Base-by-base conservation (phyloP, 2,329 filamentous ascomycete genomes). In the Fusarium heterosporum region DNA sequence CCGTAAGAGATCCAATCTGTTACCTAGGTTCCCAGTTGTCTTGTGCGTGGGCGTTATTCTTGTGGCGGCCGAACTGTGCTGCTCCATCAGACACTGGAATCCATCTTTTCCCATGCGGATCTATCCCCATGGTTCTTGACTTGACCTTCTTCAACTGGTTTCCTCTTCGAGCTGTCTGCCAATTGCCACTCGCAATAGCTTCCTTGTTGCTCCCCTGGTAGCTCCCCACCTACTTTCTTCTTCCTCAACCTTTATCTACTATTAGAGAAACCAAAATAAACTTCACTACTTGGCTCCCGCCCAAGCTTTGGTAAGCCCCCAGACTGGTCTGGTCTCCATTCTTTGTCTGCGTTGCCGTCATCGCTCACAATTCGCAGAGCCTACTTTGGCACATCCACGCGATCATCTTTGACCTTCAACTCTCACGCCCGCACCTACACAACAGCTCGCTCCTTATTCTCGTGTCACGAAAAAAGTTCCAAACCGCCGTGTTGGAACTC, bases 101-200 rank as follows among this genome's bases (percentile, higher is more conserved):
- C 57, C 57, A 61, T 61, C 71, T 73, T 73, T 72, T 71, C 65
- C 59, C 68, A 70, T 71, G 66, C 71, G 61, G 68, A 71, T 64
- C 70, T 61, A 64, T 63, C 60, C 64, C 60, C 51, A 53, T 59
- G 54, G 63, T 68, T 69, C 68, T 70, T 66, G 53, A 36, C 34
- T 36, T 36, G 34, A 66, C 56, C 66, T 67, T 53, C 53, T 55
- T 64, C 64, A 73, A 64, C 66, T 45, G 39, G 57, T 67, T 64
- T 53, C 60, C 61, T 40, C 51, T 47, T 52, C 47, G 59, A 66
- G 61, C 61, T 69, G 53, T 43, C 38, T 65, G 40, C 42, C 43
- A 47, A 53, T 64, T 67, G 66, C 63, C 64, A 59, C 38, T 62
- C 42, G 36, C 46, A 60, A 69, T 63, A 71, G 55, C 62, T 57